Conservation (phyloP, 306 rosid species). For the Prunus mongolica region DNA sequence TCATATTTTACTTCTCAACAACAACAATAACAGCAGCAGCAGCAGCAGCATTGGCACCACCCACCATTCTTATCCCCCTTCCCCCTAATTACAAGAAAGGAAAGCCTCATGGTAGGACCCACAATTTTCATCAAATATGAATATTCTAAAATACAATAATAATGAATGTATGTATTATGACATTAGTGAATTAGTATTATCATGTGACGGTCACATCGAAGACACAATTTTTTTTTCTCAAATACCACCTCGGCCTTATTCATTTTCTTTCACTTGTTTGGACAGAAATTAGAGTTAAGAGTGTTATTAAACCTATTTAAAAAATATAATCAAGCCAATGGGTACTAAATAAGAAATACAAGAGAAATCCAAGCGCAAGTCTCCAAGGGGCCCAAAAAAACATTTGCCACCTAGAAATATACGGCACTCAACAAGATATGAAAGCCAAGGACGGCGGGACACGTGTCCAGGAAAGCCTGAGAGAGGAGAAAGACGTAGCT, state of each 20-base stretch:
- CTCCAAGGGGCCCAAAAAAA: not conserved
- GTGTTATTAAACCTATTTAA: too few relatives aligned
- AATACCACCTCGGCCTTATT: not conserved
- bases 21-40: not conserved
- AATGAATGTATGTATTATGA: too few relatives aligned
- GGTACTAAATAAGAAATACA: not conserved
- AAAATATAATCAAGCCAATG: not conserved
- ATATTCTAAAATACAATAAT: too few relatives aligned
- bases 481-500: not conserved
- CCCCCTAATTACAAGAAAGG: not conserved
- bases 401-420: not conserved
- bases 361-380: not conserved
- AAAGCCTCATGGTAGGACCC: constrained; percentile 12
- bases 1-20: not conserved
- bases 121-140: not conserved
- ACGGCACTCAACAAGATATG: not conserved
- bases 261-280: not conserved
- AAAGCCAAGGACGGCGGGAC: not conserved
- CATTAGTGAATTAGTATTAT: too few relatives aligned
- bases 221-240: too few relatives aligned
- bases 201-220: too few relatives aligned
- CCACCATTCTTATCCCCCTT: not conserved
- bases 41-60: not conserved
- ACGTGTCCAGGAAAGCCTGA: not conserved
- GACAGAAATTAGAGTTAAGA: not conserved